Evolutionary conservation across 2,329 filamentous ascomycete genomes (phyloP).

Genomic region (Blumeriella jaapii): DNA sequence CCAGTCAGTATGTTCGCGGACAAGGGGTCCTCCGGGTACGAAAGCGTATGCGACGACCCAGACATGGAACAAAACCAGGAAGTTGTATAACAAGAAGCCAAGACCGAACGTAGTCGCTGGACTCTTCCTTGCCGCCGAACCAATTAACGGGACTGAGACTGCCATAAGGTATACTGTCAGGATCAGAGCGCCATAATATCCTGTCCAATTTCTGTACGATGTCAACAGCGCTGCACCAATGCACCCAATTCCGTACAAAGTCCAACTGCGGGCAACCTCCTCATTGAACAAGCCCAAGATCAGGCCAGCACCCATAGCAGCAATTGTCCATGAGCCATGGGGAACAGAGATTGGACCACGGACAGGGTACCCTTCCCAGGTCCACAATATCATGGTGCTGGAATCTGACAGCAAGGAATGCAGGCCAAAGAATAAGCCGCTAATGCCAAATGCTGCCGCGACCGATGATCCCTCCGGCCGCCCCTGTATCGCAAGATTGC

Average conservation of each 20-base stretch:
- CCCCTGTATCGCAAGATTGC: slow-evolving; percentile 33
- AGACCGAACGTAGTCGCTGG: slow-evolving; percentile 76
- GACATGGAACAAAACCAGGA: slow-evolving; percentile 92
- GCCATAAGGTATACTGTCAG: slow-evolving; percentile 75
- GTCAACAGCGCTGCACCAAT: slow-evolving; percentile 71
- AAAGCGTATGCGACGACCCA: slow-evolving; percentile 99
- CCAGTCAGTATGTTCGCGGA: slow-evolving; percentile 93
- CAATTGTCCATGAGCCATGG: slow-evolving; percentile 79
- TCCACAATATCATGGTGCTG: slow-evolving; percentile 98
- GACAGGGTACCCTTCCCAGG: slow-evolving; percentile 92
- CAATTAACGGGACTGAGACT: slow-evolving; percentile 62
- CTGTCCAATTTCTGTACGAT: slow-evolving; percentile 68
- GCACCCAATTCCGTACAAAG: slow-evolving; percentile 65
- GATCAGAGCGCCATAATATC: slow-evolving; percentile 73
- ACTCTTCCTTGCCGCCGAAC: slow-evolving; percentile 62
- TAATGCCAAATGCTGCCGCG: slow-evolving; percentile 67
- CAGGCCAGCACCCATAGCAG: slow-evolving; percentile 76
- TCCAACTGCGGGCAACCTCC: slow-evolving; percentile 63
- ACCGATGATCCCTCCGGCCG: slow-evolving; percentile 55
- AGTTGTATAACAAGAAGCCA: slow-evolving; percentile 84
- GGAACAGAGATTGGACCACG: slow-evolving; percentile 77
- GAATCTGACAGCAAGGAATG: slow-evolving; percentile 93
- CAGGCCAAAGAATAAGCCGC: slow-evolving; percentile 75
- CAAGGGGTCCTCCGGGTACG: slow-evolving; percentile 82
- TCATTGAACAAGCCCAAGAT: slow-evolving; percentile 66